Evolutionary conservation across 1,284 basidiomycete species (phyloP), one percentile per base, ranked within the genome.

Genomic region (Ganoderma multipileum): DNA sequence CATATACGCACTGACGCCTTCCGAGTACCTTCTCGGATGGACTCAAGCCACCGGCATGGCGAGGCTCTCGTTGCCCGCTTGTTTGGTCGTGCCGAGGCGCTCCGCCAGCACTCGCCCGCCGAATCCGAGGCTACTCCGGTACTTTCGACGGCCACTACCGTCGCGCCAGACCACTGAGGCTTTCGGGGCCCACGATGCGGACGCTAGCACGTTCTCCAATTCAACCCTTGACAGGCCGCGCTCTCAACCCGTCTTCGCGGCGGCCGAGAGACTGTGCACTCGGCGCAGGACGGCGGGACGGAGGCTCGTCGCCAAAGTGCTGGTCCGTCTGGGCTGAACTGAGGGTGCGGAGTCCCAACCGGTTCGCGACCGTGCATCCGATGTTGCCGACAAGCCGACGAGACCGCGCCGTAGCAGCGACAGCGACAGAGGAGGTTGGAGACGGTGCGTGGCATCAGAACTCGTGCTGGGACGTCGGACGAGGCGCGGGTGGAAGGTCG

Each of bases 381-480:
- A 23, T 12, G 55, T 58, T 58, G 33, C 55, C 55, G 55, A 38
- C 30, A 58, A 38, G 33, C 55, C 55, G 55, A 58, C 55, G 23
- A 58, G 55, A 20, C 55, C 55, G 55, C 20, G 55, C 16, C 9
- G 55, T 58, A 20, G 20, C 20, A 58, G 18, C 38, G 36, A n/a
- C n/a, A 36, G 36, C 36, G 38, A 39, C 11, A n/a, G 5, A 20
- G 33, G 11, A 14, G 55, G 30, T 38, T 38, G 55, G 55, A 28
- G 55, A 58, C 33, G 55, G 55, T 58, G 55, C 55, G 55, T 58
- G 55, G 28, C 30, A 58, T 58, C 55, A 58, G 55, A 58, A 58
- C 20, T n/a, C 7, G 55, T 38, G 28, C 30, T 11, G 30, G 33
- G 33, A 14, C 9, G 2, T 4, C 18, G 33, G 33, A 16, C 33